Conservation (phyloP, 1,284 basidiomycete genomes). For the Amylostereum areolatum region DNA sequence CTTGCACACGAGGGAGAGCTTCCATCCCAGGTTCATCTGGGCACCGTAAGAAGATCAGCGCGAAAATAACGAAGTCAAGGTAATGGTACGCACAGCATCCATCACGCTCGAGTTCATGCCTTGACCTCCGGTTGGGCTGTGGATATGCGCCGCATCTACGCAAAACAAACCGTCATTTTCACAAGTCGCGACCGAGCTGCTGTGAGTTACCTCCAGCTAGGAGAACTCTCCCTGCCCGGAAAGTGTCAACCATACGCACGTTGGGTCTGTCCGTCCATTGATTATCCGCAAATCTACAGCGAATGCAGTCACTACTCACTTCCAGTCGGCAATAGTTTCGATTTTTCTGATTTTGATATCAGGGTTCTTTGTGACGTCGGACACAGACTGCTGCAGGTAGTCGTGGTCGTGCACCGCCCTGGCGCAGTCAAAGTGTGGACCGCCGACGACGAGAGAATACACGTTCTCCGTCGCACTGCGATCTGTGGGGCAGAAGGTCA, state of each 20-base stretch:
- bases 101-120: slow-evolving; percentile 15
- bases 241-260: slow-evolving; percentile 30
- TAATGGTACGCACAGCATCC: slow-evolving; percentile 12
- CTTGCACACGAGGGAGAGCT: slow-evolving; percentile 16
- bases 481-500: slow-evolving; percentile 11
- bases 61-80: no score
- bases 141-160: slow-evolving; percentile 13
- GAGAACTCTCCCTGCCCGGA: slow-evolving; percentile 27
- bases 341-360: slow-evolving; percentile 11
- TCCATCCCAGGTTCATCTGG: no score
- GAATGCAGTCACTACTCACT: slow-evolving; percentile 15
- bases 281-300: no score
- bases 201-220: slow-evolving; percentile 38
- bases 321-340: slow-evolving; percentile 16
- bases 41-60: no score
- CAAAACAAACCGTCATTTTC: no score
- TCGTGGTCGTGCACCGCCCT: slow-evolving; percentile 12
- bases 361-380: slow-evolving; percentile 1
- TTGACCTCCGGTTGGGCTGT: slow-evolving; percentile 13
- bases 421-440: slow-evolving; percentile 15
- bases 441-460: slow-evolving; percentile 9
- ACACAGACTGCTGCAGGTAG: slow-evolving; percentile 6
- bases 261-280: slow-evolving; percentile 33
- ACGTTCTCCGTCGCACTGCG: slow-evolving; percentile 1
- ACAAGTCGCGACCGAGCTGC: no score